Base-by-base conservation (phyloP, 345 rosid species). In the Acer negundo region DNA sequence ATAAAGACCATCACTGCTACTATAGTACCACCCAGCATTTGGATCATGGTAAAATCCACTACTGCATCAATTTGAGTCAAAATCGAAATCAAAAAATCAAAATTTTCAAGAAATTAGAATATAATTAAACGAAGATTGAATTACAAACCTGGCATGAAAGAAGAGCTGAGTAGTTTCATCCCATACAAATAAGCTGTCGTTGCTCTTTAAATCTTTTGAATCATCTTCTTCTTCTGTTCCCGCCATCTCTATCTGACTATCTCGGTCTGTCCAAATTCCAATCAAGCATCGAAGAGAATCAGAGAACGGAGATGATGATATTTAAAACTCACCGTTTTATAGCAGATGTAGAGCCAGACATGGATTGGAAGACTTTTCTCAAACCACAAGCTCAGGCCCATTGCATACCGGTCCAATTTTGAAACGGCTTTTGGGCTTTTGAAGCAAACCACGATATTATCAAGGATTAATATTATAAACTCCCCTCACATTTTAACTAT, bases 31-130 rank as follows among this genome's bases (percentile, higher is more conserved):
- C 22, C 97, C 98, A 76, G 89, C 95, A 82, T 7, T 78, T 28
- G 97, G 92, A 67, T 93, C 94, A 77, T 95, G 95, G 82, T 93
- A 93, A 83, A 95, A 93, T 79, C 97, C 97, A 81, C 87, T 90
- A 68, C 98, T 92, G 92, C 86, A 84, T 49, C 24, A 79, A 70
- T 16, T 13, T 19, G 26, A 31, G 6, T 67, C 16, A 38, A 69
- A 44, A 28, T 28, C 31, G 2, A 28, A 28, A 69, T 4, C 5
- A 22, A 26, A 13, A 38, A 2, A 24, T 20, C 16, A 10, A 9
- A 38, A 15, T 9, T 42, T 42, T 42, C 10, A 42, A 42, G 46
- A 42, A 42, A 42, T 42, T 0, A 42, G 6, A 42, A 42, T 42
- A 4, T 11, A 5, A 70, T 17, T 1, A 20, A 20, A 24, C 49